Evolutionary conservation across 1,284 basidiomycete genomes (phyloP).

Genomic region (Meira nashicola): DNA sequence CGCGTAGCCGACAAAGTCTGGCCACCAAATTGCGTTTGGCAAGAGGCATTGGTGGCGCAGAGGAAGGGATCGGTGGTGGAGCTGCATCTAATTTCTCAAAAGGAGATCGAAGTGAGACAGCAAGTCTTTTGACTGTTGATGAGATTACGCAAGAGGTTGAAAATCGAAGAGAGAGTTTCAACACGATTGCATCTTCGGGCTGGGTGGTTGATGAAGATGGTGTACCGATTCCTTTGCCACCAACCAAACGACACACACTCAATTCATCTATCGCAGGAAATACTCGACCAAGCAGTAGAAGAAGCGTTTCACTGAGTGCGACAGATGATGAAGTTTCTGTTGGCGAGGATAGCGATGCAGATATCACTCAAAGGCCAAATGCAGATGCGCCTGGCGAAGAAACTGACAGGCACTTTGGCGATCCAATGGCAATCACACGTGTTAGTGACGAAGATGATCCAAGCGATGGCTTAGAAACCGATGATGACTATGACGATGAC

Average conservation of each 20-base stretch:
- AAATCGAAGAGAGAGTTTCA: slow-evolving; percentile 63
- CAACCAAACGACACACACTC: slow-evolving; percentile 4
- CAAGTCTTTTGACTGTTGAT: slow-evolving; percentile 88
- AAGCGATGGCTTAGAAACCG: slow-evolving; percentile 22
- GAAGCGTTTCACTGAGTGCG: slow-evolving; percentile 53
- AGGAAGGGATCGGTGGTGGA: not conserved
- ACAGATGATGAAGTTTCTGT: slow-evolving; percentile 53
- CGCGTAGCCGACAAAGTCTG: slow-evolving; percentile 31
- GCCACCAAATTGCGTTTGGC: slow-evolving; percentile 31
- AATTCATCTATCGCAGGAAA: slow-evolving; percentile 25
- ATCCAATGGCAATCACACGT: slow-evolving; percentile 29
- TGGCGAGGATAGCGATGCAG: slow-evolving; percentile 48
- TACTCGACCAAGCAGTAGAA: slow-evolving; percentile 27
- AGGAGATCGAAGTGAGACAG: slow-evolving; percentile 73
- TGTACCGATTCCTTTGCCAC: slow-evolving; percentile 32
- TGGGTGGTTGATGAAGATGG: slow-evolving; percentile 51
- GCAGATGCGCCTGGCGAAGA: slow-evolving; percentile 22
- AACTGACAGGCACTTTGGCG: slow-evolving; percentile 32
- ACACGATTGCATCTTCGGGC: slow-evolving; percentile 4
- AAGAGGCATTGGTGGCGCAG: slow-evolving; percentile 11
- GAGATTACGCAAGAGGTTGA: slow-evolving; percentile 97
- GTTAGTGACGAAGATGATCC: slow-evolving; percentile 39
- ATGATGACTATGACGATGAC: slow-evolving; percentile 40
- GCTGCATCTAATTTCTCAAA: too few species aligned
- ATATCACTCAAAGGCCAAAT: slow-evolving; percentile 50